Conservation (phyloP, 2,329 filamentous ascomycete species). For the Aphanocladium album region DNA sequence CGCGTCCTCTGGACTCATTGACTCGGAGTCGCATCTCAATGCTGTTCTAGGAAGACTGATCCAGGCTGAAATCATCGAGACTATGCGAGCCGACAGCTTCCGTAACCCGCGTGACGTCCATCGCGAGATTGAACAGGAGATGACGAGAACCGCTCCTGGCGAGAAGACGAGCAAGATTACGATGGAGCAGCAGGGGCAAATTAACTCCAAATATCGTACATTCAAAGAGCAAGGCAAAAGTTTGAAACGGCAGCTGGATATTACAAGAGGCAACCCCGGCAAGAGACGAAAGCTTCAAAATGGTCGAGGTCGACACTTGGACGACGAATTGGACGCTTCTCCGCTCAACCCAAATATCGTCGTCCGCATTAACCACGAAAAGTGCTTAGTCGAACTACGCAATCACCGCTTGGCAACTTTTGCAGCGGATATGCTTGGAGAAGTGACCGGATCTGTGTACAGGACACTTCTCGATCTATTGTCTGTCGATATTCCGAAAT, state of each 20-base stretch:
- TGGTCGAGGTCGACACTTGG: constrained; percentile 32
- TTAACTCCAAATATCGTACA: constrained; percentile 49
- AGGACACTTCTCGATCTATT: constrained; percentile 64
- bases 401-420: constrained; percentile 72
- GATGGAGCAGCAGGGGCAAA: constrained; percentile 52
- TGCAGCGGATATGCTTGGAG: constrained; percentile 64
- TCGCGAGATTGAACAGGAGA: constrained; percentile 57
- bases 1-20: constrained; percentile 31
- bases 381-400: constrained; percentile 75
- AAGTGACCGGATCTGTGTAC: constrained; percentile 74
- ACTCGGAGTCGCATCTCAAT: constrained; percentile 45
- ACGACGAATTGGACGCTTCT: constrained; percentile 37
- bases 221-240: constrained; percentile 48
- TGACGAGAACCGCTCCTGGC: constrained; percentile 44
- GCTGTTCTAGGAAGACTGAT: constrained; percentile 51
- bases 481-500: constrained; percentile 63
- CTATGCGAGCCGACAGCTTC: constrained; percentile 53
- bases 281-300: constrained; percentile 55
- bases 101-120: constrained; percentile 57
- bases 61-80: constrained; percentile 62
- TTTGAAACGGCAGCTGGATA: constrained; percentile 48
- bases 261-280: constrained; percentile 31
- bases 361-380: constrained; percentile 78
- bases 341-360: constrained; percentile 60
- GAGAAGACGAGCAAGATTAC: constrained; percentile 56